These are phyloP conservation scores for Crotalaria pallida DNA, from an alignment of 306 rosid species.

Conservation along the genomic window DNA sequence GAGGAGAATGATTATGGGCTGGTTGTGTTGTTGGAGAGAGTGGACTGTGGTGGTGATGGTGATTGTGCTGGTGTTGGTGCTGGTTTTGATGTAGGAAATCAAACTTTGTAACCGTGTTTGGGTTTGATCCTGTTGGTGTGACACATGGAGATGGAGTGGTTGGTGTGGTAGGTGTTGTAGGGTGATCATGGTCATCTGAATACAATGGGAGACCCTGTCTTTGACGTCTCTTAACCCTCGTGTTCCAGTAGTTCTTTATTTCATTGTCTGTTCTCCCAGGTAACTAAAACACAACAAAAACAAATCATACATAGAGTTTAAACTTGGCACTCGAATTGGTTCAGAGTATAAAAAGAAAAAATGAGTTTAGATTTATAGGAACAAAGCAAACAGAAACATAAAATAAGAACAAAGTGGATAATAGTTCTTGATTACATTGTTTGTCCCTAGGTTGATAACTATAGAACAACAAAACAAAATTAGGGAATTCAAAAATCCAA, in stretches of 20 bases:
- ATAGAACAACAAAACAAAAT: not conserved
- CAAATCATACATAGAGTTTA: not conserved
- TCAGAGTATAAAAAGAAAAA: not conserved
- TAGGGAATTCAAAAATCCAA: not conserved
- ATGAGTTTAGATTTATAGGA: not conserved
- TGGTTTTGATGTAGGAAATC: constrained; percentile 29
- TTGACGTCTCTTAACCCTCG: constrained; percentile 69
- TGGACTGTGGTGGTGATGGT: not conserved
- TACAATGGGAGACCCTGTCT: constrained; percentile 77
- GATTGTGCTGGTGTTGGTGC: not conserved
- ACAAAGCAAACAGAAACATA: not conserved
- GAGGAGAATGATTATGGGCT: constrained; percentile 40
- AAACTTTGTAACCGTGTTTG: constrained; percentile 18
- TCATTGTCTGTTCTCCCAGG: constrained; percentile 98
- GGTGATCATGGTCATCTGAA: constrained; percentile 26
- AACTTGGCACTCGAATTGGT: not conserved
- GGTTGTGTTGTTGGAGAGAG: constrained; percentile 19
- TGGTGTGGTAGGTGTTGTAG: constrained; percentile 25
- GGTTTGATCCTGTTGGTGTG: constrained; percentile 27
- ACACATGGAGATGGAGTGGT: constrained; percentile 13
- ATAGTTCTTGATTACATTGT: constrained; percentile 84
- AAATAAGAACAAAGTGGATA: constrained; percentile 12
- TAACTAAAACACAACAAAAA: constrained; percentile 32
- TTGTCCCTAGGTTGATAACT: constrained; percentile 99
- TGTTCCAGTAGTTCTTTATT: constrained; percentile 91